Evolutionary conservation across 768 basidiomycete genomes (phyloP), one percentile per base, ranked within the genome.

Genomic region (button mushroom (Agaricus bisporus)): DNA sequence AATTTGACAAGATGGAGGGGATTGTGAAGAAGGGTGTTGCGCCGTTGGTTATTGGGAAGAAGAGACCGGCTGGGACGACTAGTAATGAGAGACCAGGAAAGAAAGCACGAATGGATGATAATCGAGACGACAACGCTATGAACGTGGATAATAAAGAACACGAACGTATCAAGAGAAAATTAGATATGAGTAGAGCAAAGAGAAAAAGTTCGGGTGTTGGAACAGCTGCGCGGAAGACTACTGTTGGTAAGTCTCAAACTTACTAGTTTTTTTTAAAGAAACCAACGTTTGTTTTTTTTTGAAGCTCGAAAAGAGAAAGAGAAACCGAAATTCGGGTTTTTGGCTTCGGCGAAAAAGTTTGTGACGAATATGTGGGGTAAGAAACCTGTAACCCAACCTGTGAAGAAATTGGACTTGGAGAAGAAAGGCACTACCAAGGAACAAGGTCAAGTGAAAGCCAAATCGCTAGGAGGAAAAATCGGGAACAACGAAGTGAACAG

Each of bases 1-100:
- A 79, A 53, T 91, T 91, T 63, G 68, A 69, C 51, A 85, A 81
- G 74, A 91, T 91, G 89, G 86, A 88, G 59, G 83, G 85, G 6
- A 90, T 91, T 61, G 77, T 72, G 35, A 70, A 63, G 60, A 66
- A 68, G 48, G 37, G 9, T 11, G 48, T 39, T 7, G 65, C 63
- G 26, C 61, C 59, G 26, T 48, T 61, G 15, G 60, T 66, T 12
- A 56, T 66, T 18, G 69, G 68, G 26, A 74, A 70, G 66, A 79
- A 77, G 61, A 69, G 78, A n/a, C n/a, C 63, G 9, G 73, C 70
- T 58, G 71, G 70, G 32, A 72, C 51, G 43, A 52, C 75, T 14
- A 65, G 74, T n/a, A n/a, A n/a, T n/a, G n/a, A 72, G 37, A 69
- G 76, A 50, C 60, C 51, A 7, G 67, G 66, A 7, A 68, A 68